phyloP scores from a whole-genome alignment of 768 basidiomycete genomes.

The Boletus reticuloceps region DNA sequence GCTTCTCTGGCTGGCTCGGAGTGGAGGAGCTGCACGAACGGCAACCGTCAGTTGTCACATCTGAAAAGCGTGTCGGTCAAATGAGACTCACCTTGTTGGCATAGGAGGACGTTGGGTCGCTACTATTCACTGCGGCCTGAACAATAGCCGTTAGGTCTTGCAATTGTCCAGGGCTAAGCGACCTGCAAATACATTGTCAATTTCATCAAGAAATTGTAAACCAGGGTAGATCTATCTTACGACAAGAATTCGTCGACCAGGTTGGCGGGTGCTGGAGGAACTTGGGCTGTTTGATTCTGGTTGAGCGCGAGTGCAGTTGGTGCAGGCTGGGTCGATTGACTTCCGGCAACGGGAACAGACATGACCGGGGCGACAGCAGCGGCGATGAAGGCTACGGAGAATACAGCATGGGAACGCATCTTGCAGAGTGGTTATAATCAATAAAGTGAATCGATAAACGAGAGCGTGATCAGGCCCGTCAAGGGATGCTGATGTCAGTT shows the following conservation, averaged over 20 bases:
- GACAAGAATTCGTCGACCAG: neutral
- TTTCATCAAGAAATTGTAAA: neutral
- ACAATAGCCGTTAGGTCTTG: neutral
- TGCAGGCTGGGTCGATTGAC: neutral
- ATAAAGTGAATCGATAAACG: neutral
- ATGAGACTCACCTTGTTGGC: neutral
- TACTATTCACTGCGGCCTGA: neutral
- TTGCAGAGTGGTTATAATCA: conserved; percentile 1
- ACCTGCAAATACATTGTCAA: neutral
- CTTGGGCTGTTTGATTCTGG: neutral
- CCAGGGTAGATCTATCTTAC: neutral
- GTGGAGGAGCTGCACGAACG: neutral
- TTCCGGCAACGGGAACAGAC: neutral
- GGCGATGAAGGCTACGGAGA: conserved; percentile 6
- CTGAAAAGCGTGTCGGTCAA: neutral
- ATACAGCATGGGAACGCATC: conserved; percentile 7
- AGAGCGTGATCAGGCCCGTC: conserved; percentile 12
- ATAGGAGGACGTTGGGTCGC: neutral
- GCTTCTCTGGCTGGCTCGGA: neutral
- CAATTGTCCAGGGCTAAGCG: neutral
- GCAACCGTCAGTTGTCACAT: neutral
- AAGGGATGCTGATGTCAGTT: conserved; percentile 8
- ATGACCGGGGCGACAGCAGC: conserved; percentile 2
- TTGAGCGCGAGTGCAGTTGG: neutral
- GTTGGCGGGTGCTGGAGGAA: neutral